phyloP scores from a whole-genome alignment of 176 grass and related monocot species.

The Hordeum marinum region DNA sequence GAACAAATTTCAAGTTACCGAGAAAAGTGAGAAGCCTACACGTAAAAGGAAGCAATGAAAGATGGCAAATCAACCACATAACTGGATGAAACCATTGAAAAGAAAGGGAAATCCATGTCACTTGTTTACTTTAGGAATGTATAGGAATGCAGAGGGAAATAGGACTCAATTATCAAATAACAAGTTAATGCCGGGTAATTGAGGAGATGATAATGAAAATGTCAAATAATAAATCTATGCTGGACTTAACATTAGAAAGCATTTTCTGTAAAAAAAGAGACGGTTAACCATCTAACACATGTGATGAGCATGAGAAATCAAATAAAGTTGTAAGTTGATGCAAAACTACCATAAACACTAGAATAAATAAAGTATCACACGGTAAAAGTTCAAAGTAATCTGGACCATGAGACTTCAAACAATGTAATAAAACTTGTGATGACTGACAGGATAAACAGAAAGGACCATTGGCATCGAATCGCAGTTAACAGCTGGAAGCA shows the following conservation, averaged over 20 bases:
- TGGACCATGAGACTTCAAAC: neutral
- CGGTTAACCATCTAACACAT: neutral
- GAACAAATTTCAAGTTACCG: constrained; percentile 1
- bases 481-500: constrained; percentile 20
- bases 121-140: constrained; percentile 13
- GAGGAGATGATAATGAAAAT: constrained; percentile 13
- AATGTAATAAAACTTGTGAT: constrained; percentile 12
- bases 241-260: neutral
- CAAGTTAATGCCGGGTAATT: neutral
- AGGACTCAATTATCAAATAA: neutral
- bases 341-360: neutral
- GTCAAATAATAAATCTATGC: neutral
- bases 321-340: neutral
- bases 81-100: constrained; percentile 3
- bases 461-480: neutral
- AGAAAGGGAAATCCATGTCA: neutral
- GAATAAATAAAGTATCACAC: neutral
- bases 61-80: neutral
- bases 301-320: neutral
- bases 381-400: neutral
- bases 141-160: neutral
- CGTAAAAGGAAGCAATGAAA: neutral
- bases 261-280: constrained; percentile 14
- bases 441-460: neutral
- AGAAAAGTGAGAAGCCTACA: neutral